Percentiles rank a stretch among this genome's conserved stretches.
phyloP scores from a whole-genome alignment of 164 flowering plant species.

The Aristolochia contorta region DNA sequence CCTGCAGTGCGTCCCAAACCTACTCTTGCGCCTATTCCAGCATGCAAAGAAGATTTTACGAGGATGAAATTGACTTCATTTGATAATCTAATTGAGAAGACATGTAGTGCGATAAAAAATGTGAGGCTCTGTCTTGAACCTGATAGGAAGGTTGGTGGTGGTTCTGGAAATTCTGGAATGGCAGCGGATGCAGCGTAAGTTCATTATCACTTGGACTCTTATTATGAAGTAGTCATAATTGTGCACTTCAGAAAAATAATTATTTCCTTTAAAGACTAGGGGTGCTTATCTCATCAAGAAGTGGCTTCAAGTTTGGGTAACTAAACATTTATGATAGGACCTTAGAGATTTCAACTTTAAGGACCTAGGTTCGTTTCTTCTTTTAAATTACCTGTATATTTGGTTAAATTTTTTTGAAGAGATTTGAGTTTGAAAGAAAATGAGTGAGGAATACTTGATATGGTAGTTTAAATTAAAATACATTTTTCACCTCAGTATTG shows the following conservation, averaged over 20 bases:
- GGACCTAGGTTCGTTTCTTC: too few relatives aligned
- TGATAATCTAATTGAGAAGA: constrained; percentile 73
- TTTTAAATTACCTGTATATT: too few relatives aligned
- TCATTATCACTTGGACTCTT: neutral
- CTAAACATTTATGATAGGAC: too few relatives aligned
- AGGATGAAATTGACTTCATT: constrained; percentile 80
- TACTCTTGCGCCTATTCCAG: constrained; percentile 66
- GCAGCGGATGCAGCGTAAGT: constrained; percentile 99
- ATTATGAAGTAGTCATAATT: neutral
- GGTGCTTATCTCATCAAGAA: too few relatives aligned
- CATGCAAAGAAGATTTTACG: constrained; percentile 79
- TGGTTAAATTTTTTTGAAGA: too few relatives aligned
- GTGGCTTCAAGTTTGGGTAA: too few relatives aligned
- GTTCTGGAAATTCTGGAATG: constrained; percentile 55
- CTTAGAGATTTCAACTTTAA: too few relatives aligned
- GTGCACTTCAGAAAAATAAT: neutral
- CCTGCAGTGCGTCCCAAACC: constrained; percentile 20
- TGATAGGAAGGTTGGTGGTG: constrained; percentile 52
- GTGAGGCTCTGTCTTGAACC: constrained; percentile 80
- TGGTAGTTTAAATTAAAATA: too few relatives aligned
- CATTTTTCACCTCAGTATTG: too few relatives aligned
- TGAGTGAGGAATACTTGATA: too few relatives aligned
- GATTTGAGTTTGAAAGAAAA: too few relatives aligned
- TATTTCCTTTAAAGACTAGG: neutral
- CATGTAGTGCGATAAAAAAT: constrained; percentile 72